Evolutionary conservation across 2,329 filamentous ascomycete species (phyloP).

Genomic region (Penicillium sumatraense): DNA sequence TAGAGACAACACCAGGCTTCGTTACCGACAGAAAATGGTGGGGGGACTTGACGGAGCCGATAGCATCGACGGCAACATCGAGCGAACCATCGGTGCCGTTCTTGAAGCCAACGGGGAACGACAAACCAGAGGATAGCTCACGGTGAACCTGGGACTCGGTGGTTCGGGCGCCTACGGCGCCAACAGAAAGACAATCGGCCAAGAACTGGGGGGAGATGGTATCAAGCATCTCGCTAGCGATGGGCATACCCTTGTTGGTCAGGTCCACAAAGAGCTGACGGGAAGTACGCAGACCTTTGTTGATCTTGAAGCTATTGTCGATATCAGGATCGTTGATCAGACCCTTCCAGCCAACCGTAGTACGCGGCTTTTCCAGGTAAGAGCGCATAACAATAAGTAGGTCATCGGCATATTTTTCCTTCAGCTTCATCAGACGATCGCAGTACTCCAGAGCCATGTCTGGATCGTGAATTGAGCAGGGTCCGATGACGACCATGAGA

Average conservation of each 20-base stretch:
- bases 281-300: constrained; percentile 88
- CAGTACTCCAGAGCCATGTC: constrained; percentile 91
- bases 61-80: constrained; percentile 90
- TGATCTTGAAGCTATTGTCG: constrained; percentile 98
- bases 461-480: constrained; percentile 97
- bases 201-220: constrained; percentile 98
- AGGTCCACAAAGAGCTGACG: constrained; percentile 92
- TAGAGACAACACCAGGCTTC: constrained; percentile 92
- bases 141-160: constrained; percentile 96
- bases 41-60: constrained; percentile 86
- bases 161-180: constrained; percentile 92
- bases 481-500: constrained; percentile 82
- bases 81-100: constrained; percentile 95
- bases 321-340: constrained; percentile 98
- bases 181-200: constrained; percentile 87
- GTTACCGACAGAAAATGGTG: constrained; percentile 98
- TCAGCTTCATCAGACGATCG: constrained; percentile 76
- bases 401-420: constrained; percentile 86
- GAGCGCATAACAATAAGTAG: constrained; percentile 95
- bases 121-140: constrained; percentile 89
- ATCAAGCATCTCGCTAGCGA: constrained; percentile 97
- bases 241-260: constrained; percentile 89
- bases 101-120: constrained; percentile 99
- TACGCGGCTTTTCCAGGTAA: constrained; percentile 98
- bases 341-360: constrained; percentile 98